phyloP scores from a whole-genome alignment of 164 flowering plant species.

The Saururus chinensis region DNA sequence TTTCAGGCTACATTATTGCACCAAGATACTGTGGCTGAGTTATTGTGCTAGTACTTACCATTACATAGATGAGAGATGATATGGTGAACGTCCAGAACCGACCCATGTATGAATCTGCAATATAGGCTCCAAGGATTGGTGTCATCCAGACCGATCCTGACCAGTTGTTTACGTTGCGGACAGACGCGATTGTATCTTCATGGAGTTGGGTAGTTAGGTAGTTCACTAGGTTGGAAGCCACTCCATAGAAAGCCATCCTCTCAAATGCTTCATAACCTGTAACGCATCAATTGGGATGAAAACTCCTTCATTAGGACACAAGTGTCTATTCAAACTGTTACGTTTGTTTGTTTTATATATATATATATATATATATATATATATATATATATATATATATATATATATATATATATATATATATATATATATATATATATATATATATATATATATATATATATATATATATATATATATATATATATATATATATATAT shows the following conservation, averaged over 20 bases:
- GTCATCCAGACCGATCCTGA: conserved; percentile 84
- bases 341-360: too few relatives aligned
- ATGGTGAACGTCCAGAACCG: conserved; percentile 87
- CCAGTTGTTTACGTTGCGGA: conserved; percentile 82
- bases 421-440: too few relatives aligned
- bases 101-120: conserved; percentile 75
- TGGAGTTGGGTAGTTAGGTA: conserved; percentile 74
- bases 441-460: too few relatives aligned
- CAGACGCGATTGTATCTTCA: conserved; percentile 75
- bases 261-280: conserved; percentile 87
- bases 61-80: conserved; percentile 64
- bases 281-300: background rate
- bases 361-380: too few relatives aligned
- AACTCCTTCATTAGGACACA: too few relatives aligned
- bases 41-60: conserved; percentile 30
- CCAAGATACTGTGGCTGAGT: background rate
- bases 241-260: conserved; percentile 90
- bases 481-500: too few relatives aligned
- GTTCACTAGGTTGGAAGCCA: conserved; percentile 72
- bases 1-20: background rate
- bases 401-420: too few relatives aligned
- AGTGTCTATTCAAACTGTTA: too few relatives aligned
- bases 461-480: too few relatives aligned
- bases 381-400: too few relatives aligned
- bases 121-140: conserved; percentile 73